Evolutionary conservation across 352 stramenopile species (phyloP), one percentile per base, ranked within the genome.

Genomic region (Phytophthora lateralis): DNA sequence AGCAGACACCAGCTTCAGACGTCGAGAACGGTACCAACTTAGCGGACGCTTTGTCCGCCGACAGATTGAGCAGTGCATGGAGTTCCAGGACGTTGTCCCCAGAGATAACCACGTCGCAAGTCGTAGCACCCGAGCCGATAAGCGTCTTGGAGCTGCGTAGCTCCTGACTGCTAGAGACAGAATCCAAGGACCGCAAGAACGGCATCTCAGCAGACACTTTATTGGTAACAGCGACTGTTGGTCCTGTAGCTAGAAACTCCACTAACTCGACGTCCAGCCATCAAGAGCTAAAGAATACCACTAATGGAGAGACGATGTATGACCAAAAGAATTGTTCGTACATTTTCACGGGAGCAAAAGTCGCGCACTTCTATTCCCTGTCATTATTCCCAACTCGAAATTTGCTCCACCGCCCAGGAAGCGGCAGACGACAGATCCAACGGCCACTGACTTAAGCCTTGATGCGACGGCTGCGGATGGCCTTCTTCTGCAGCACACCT

Each of bases 401-500:
- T 21, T 49, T 24, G 26, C 15, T 5, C 34, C 20, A 52, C 48
- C 43, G 44, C 62, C 27, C 41, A 14, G 59, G 60, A 54, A 50
- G 55, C 43, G 39, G 52, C 20, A 50, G 48, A 58, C 41, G 52
- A 64, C 24, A 58, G 50, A 30, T 60, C 29, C 42, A 69, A 49
- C 32, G 49, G 47, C 39, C 26, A 42, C 17, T 34, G 24, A 34
- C 65, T 89, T 93, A 93, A 18, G 84, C 84, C 78, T 91, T 91
- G 65, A 87, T 47, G 71, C 84, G 84, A 73, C 84, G 84, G 80
- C 80, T 91, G 76, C 84, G 84, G 67, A 93, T 90, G 47, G 80
- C 66, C 73, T 88, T 89, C 75, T 91, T 90, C 75, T 90, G 73
- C 38, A 92, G 83, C 29, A 91, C 78, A 81, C 76, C 73, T 85